Evolutionary conservation across 352 stramenopile genomes (phyloP), one percentile per base, ranked within the genome.

Genomic region (Globisporangium orthogonon): DNA sequence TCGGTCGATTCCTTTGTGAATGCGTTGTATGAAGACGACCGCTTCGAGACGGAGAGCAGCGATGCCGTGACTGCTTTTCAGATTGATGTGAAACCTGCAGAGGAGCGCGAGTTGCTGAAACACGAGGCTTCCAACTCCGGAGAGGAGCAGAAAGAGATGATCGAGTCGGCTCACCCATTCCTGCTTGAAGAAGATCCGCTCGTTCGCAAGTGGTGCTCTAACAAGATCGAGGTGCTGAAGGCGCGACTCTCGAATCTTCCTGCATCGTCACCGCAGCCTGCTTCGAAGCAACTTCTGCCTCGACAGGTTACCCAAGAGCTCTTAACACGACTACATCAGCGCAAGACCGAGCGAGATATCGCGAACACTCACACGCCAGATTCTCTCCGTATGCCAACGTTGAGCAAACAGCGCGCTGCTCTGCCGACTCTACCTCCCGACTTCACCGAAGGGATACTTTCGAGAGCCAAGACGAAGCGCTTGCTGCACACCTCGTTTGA

Each of bases 401-500:
- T 15, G 3, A 23, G 41, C 14, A 47, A 17, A 6, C 11, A 4
- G 17, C 4, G 11, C 7, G 13, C 30, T 15, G n/a, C 3, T 9
- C 7, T 50, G 17, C 35, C n/a, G 9, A 46, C 13, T 2, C 44
- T 54, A 18, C 7, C 51, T 3, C 31, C 7, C 7, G 46, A 45
- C n/a, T 55, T n/a, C 28, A 6, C 58, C 39, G 9, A 33, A 10
- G 53, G 54, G 29, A 37, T 78, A 15, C 49, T 73, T 40, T 44
- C 59, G 31, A 58, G 49, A 23, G 67, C 53, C 47, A 62, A 65
- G 14, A 65, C 45, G 2, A 30, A 66, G 31, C 50, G 52, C 2
- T 65, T 65, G 50, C 51, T 73, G 10, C 30, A 57, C 18, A 65
- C 43, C 18, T 35, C 43, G 29, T 62, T 54, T 23, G 56, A 56